Percentiles rank a stretch among this genome's conserved stretches.
phyloP scores from a whole-genome alignment of 2,329 filamentous ascomycete genomes.

The Clonostachys sp. region DNA sequence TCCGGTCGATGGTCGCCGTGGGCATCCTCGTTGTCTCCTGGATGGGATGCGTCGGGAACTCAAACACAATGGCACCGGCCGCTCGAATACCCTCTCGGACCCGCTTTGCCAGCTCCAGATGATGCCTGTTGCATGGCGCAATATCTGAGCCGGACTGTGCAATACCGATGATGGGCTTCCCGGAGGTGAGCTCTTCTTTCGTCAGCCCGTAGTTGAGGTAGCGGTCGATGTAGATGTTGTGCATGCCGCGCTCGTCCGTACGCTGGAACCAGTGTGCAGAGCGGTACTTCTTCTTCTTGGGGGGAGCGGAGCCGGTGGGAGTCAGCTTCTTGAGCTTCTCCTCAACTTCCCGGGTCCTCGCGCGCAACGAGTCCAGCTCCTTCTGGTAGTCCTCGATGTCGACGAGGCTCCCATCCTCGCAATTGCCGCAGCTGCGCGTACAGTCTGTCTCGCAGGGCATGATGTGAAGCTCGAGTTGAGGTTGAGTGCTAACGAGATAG shows the following conservation, averaged over 20 bases:
- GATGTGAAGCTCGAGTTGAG: too few relatives aligned
- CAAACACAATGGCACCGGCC: slow-evolving; percentile 42
- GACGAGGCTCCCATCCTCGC: neutral
- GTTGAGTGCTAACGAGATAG: too few relatives aligned
- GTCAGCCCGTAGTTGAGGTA: slow-evolving; percentile 46
- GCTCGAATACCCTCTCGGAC: slow-evolving; percentile 43
- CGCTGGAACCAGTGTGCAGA: slow-evolving; percentile 9
- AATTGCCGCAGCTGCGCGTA: too few relatives aligned
- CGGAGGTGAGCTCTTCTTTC: slow-evolving; percentile 39
- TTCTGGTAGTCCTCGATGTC: neutral
- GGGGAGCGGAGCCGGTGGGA: neutral
- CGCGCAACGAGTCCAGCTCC: neutral
- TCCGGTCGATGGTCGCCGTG: slow-evolving; percentile 43
- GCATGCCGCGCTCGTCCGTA: slow-evolving; percentile 5
- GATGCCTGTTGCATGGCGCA: slow-evolving; percentile 43
- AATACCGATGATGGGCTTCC: slow-evolving; percentile 46
- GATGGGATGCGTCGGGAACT: slow-evolving; percentile 47
- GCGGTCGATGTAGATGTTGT: slow-evolving; percentile 42
- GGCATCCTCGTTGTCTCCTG: slow-evolving; percentile 41
- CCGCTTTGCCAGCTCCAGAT: slow-evolving; percentile 41
- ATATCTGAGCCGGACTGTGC: slow-evolving; percentile 46
- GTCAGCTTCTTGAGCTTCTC: neutral
- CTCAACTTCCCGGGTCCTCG: neutral
- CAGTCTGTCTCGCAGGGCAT: too few relatives aligned
- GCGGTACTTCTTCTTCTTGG: neutral